Conservation (phyloP, 257 asterid genomes). For the Salvia splendens region DNA sequence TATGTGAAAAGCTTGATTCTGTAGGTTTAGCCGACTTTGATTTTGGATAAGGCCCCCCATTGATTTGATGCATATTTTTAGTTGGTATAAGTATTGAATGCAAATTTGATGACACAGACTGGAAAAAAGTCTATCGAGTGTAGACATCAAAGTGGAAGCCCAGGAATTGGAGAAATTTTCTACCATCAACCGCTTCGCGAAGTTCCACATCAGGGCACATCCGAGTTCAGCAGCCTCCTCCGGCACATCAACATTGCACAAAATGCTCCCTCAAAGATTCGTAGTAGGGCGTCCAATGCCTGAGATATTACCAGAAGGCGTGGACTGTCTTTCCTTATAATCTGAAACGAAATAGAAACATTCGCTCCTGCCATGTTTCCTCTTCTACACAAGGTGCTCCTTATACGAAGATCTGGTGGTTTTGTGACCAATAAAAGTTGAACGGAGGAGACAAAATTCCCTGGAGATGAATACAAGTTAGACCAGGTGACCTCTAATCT, state of each 20-base stretch:
- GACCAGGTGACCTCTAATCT: slow-evolving; percentile 37
- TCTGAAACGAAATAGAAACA: slow-evolving; percentile 26
- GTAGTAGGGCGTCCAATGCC: slow-evolving; percentile 65
- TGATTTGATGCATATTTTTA: neutral
- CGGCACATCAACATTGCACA: slow-evolving; percentile 31
- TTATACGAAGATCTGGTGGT: neutral
- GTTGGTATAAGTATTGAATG: slow-evolving; percentile 6
- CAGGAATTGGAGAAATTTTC: slow-evolving; percentile 68
- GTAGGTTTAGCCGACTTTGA: neutral
- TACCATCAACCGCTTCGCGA: slow-evolving; percentile 60
- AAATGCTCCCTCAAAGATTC: slow-evolving; percentile 47
- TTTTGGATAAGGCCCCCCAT: slow-evolving; percentile 5
- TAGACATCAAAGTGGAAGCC: slow-evolving; percentile 50
- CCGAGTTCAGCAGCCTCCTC: slow-evolving; percentile 42
- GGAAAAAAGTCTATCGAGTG: slow-evolving; percentile 48
- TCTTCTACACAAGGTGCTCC: slow-evolving; percentile 1
- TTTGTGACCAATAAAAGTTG: slow-evolving; percentile 12
- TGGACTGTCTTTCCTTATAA: slow-evolving; percentile 59
- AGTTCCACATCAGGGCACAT: slow-evolving; percentile 53
- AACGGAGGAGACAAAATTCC: slow-evolving; percentile 15
- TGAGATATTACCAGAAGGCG: slow-evolving; percentile 48
- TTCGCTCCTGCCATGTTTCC: neutral
- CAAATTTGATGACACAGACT: slow-evolving; percentile 52
- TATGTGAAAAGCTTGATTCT: neutral
- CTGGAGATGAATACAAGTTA: slow-evolving; percentile 19